phyloP scores from a whole-genome alignment of 768 basidiomycete genomes.

The Bullera alba region DNA sequence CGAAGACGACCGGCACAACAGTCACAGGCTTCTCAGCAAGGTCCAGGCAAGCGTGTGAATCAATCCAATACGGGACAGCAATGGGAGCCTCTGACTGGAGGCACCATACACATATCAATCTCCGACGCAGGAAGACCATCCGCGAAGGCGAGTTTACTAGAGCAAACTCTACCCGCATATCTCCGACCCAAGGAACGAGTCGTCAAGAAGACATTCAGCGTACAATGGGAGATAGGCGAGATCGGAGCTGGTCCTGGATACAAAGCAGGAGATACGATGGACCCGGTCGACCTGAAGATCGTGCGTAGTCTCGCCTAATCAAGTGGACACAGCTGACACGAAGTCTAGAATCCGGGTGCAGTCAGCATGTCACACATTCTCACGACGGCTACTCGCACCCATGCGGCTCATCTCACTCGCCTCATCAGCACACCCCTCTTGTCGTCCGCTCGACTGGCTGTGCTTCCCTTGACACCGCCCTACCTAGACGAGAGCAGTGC shows the following conservation, averaged over 20 bases:
- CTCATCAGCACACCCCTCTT: slow-evolving; percentile 14
- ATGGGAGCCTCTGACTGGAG: too few species aligned
- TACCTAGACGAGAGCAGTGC: slow-evolving; percentile 43
- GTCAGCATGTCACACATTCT: slow-evolving; percentile 71
- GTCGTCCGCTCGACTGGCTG: slow-evolving; percentile 14
- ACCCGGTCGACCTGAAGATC: slow-evolving; percentile 49
- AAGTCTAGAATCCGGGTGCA: slow-evolving; percentile 56
- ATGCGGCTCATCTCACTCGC: slow-evolving; percentile 48
- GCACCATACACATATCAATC: too few species aligned
- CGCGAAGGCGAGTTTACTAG: slow-evolving; percentile 18
- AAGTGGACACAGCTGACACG: background rate
- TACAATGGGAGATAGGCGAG: slow-evolving; percentile 69
- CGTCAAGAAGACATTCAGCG: too few species aligned
- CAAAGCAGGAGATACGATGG: slow-evolving; percentile 50
- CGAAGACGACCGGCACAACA: too few species aligned
- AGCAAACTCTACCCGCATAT: slow-evolving; percentile 10
- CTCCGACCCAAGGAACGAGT: too few species aligned
- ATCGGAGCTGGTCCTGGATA: slow-evolving; percentile 60
- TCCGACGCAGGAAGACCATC: too few species aligned
- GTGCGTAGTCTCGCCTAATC: slow-evolving; percentile 50
- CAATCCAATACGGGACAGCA: too few species aligned
- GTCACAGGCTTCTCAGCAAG: too few species aligned
- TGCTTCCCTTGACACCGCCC: slow-evolving; percentile 22
- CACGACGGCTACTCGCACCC: slow-evolving; percentile 57
- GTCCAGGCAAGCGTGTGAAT: too few species aligned